Evolutionary conservation across 2,329 filamentous ascomycete genomes (phyloP).

Genomic region (Aspergillus pseudonomiae): DNA sequence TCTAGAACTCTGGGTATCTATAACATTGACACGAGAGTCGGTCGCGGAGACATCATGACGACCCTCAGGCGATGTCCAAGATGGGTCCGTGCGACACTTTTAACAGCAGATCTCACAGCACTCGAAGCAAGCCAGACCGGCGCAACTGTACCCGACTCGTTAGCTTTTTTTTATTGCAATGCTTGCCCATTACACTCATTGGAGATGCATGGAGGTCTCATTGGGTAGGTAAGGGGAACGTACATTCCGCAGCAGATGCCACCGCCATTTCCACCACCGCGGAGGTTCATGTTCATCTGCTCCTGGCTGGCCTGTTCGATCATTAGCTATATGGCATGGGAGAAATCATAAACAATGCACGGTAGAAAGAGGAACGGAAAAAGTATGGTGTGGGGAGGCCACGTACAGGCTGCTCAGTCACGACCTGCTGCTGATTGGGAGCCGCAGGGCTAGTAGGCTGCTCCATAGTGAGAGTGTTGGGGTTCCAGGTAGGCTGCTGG

Average conservation of each 20-base stretch:
- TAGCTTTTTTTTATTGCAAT: not conserved
- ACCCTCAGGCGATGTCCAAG: not conserved
- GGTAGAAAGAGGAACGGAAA: not conserved
- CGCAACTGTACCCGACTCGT: constrained; percentile 26
- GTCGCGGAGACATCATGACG: not conserved
- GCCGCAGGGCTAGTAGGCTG: constrained; percentile 36
- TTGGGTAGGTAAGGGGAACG: constrained; percentile 11
- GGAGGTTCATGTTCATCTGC: constrained; percentile 34
- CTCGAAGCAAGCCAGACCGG: constrained; percentile 38
- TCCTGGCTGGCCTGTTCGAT: constrained; percentile 25
- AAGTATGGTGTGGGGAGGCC: not conserved
- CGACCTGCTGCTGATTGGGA: constrained; percentile 28
- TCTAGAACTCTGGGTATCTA: constrained; percentile 6
- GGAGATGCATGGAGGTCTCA: not conserved
- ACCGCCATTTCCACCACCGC: constrained; percentile 33
- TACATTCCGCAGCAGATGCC: constrained; percentile 41
- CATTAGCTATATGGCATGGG: not conserved
- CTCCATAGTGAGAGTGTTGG: constrained; percentile 36
- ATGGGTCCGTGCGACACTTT: not conserved
- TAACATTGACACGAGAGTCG: not conserved
- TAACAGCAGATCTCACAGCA: constrained; percentile 40
- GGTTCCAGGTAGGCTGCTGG: constrained; percentile 30
- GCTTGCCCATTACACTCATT: not conserved
- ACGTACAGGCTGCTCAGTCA: constrained; percentile 36
- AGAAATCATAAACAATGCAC: not conserved